Evolutionary conservation across 192 early-diverging fungal species (phyloP).

Genomic region (Backusella mclennaniae): DNA sequence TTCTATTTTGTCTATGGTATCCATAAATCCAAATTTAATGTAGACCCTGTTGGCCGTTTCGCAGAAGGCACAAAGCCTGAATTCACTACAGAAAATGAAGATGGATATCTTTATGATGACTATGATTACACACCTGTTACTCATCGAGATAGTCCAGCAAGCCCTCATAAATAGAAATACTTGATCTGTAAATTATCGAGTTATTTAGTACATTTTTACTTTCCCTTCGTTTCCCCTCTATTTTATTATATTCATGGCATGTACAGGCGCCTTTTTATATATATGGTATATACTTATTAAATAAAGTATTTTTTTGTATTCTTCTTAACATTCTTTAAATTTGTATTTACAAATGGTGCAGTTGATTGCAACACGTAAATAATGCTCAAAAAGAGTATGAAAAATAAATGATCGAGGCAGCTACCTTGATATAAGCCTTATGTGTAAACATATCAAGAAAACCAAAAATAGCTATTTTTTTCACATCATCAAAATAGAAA

Average conservation of each 20-base stretch:
- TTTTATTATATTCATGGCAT: neutral
- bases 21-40: constrained; percentile 62
- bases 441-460: too few species aligned
- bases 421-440: too few species aligned
- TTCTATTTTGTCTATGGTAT: constrained; percentile 73
- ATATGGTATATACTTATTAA: neutral
- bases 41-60: constrained; percentile 26
- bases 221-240: neutral
- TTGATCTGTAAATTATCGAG: neutral
- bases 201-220: neutral
- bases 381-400: too few species aligned
- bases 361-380: too few species aligned
- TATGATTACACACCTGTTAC: neutral
- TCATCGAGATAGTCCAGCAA: neutral
- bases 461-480: too few species aligned
- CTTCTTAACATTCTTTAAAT: neutral
- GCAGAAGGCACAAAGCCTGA: neutral
- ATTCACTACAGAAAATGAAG: neutral
- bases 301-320: neutral
- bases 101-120: neutral
- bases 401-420: too few species aligned
- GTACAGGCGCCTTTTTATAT: neutral
- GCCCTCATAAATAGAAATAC: neutral
- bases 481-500: too few species aligned
- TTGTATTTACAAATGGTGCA: too few species aligned